These are phyloP conservation scores for Arabidopsis arenosa DNA, from an alignment of 345 rosid genomes.

Conservation along the genomic window DNA sequence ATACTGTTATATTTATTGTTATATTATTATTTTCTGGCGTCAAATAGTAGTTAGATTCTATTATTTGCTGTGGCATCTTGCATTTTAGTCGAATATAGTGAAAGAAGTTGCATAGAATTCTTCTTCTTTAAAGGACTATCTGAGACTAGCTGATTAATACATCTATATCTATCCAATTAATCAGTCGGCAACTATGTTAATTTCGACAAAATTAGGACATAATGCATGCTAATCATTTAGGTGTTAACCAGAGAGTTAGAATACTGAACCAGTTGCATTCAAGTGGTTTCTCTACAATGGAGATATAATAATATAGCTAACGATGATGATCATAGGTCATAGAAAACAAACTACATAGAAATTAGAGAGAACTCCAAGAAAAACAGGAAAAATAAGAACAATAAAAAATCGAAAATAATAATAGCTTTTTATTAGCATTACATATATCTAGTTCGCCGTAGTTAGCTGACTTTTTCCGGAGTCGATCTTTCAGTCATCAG, in stretches of 20 bases:
- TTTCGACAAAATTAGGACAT: background rate
- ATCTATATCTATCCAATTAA: background rate
- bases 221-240: background rate
- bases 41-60: background rate
- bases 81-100: background rate
- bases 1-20: background rate
- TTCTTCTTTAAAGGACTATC: background rate
- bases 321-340: background rate
- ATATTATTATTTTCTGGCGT: background rate
- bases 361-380: constrained; percentile 6
- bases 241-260: constrained; percentile 4
- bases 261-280: constrained; percentile 15
- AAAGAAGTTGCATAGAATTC: background rate
- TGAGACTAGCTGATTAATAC: background rate
- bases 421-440: constrained; percentile 6
- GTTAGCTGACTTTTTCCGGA: constrained; percentile 22
- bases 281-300: constrained; percentile 15
- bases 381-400: constrained; percentile 16
- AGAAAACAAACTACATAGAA: background rate
- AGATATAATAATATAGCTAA: background rate
- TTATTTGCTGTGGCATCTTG: background rate
- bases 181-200: background rate
- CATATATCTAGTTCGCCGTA: constrained; percentile 15
- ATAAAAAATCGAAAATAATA: background rate
- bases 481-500: constrained; percentile 32